These are phyloP conservation scores for Bruguiera sexangula DNA, from an alignment of 345 rosid genomes.

Conservation along the genomic window DNA sequence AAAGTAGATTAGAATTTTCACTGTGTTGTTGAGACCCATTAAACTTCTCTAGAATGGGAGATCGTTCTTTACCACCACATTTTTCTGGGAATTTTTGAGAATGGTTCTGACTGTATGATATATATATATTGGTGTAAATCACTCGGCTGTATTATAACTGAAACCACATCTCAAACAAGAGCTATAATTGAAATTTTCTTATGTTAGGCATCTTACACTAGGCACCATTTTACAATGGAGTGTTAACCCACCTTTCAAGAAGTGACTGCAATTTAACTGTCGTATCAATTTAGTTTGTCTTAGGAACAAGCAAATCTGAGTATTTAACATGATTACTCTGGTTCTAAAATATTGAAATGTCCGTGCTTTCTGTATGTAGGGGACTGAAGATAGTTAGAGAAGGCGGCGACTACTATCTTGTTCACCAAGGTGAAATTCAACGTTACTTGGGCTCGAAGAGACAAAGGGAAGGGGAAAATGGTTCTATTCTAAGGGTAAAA, in stretches of 20 bases:
- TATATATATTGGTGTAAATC: not conserved
- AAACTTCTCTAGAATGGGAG: too few relatives aligned
- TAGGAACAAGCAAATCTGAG: not conserved
- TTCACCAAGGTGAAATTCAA: constrained; percentile 58
- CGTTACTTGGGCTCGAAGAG: constrained; percentile 43
- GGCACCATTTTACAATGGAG: too few relatives aligned
- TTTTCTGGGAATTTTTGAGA: too few relatives aligned
- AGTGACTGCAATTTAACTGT: too few relatives aligned
- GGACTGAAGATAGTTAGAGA: constrained; percentile 60
- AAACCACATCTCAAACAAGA: too few relatives aligned
- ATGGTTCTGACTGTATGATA: not conserved
- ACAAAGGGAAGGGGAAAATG: constrained; percentile 15
- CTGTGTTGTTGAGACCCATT: too few relatives aligned
- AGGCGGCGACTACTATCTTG: constrained; percentile 46
- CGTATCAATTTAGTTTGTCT: not conserved
- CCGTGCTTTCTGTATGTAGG: constrained; percentile 23
- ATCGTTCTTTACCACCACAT: too few relatives aligned
- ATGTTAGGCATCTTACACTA: too few relatives aligned
- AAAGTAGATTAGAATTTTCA: not conserved
- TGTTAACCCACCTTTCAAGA: too few relatives aligned
- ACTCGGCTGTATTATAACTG: not conserved
- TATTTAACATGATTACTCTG: too few relatives aligned
- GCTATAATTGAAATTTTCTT: too few relatives aligned
- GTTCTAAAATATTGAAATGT: not conserved
- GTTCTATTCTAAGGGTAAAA: not conserved